A percentile compares a stretch with the other conserved stretches of the same genome.
These are phyloP conservation scores for Glaciozyma antarctica DNA, from an alignment of 768 basidiomycete genomes.

Conservation along the genomic window DNA sequence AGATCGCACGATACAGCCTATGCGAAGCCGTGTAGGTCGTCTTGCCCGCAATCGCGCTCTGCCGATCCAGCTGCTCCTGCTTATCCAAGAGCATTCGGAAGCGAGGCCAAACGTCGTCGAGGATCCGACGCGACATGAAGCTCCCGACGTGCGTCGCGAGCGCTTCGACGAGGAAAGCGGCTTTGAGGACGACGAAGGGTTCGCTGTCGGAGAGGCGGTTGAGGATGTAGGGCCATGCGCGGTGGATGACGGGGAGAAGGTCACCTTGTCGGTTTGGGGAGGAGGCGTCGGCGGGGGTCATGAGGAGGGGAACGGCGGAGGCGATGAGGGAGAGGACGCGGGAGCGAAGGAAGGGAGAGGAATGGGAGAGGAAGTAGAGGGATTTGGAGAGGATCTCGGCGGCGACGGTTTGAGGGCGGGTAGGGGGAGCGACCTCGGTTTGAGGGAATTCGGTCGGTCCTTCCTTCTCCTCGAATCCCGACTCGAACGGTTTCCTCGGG, in stretches of 20 bases:
- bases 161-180: conserved; percentile 61
- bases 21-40: conserved; percentile 72
- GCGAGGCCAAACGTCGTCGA: conserved; percentile 90
- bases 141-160: conserved; percentile 62
- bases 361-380: conserved; percentile 80
- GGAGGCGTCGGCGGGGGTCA: conserved; percentile 25
- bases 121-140: conserved; percentile 74
- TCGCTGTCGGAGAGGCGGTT: conserved; percentile 59
- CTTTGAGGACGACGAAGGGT: conserved; percentile 67
- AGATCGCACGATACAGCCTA: conserved; percentile 63
- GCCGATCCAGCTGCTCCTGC: conserved; percentile 56
- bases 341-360: conserved; percentile 73
- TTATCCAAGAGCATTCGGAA: conserved; percentile 55
- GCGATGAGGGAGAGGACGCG: conserved; percentile 67
- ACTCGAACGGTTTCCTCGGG: conserved; percentile 28
- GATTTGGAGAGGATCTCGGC: conserved; percentile 79
- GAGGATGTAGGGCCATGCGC: conserved; percentile 87
- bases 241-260: conserved; percentile 73
- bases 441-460: conserved; percentile 47
- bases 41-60: conserved; percentile 57
- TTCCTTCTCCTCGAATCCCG: conserved; percentile 37
- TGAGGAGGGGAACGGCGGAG: conserved; percentile 58
- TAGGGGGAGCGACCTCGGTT: conserved; percentile 38
- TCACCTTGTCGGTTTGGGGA: conserved; percentile 40
- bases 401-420: conserved; percentile 63